Percentiles rank a stretch among this genome's conserved stretches.
These are phyloP conservation scores for Magnusiomyces magnusii DNA, from an alignment of 1,139 yeast genomes.

Conservation along the genomic window DNA sequence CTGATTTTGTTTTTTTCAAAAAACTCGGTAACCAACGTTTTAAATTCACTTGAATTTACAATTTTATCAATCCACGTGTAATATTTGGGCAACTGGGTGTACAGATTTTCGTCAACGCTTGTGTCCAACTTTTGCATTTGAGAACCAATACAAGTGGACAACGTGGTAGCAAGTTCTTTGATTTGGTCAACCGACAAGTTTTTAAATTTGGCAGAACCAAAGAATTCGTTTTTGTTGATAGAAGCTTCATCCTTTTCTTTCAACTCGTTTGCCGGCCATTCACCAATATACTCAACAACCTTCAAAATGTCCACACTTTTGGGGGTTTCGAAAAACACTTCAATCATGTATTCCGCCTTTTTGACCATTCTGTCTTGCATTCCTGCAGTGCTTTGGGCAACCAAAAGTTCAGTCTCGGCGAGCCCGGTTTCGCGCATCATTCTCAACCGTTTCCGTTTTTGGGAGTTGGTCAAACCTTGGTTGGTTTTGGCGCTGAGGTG, in stretches of 20 bases:
- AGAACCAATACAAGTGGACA: not conserved
- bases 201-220: not conserved
- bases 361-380: not conserved
- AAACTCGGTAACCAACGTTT: not conserved
- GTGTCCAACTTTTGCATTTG: not conserved
- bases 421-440: conserved; percentile 1
- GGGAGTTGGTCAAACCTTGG: not conserved
- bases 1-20: not conserved
- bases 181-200: not conserved
- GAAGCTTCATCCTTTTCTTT: not conserved
- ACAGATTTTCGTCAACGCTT: not conserved
- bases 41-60: not conserved
- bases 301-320: not conserved
- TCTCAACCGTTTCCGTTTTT: not conserved
- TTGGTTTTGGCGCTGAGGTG: not conserved
- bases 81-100: not conserved
- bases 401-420: not conserved
- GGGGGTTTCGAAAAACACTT: not conserved
- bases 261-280: not conserved
- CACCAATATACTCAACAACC: not conserved
- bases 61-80: not conserved
- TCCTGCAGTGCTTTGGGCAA: not conserved
- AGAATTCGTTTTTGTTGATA: not conserved
- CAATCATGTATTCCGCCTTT: not conserved
- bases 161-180: not conserved